Base-by-base conservation (phyloP, 352 stramenopile species). In the Aphanomyces astaci region DNA sequence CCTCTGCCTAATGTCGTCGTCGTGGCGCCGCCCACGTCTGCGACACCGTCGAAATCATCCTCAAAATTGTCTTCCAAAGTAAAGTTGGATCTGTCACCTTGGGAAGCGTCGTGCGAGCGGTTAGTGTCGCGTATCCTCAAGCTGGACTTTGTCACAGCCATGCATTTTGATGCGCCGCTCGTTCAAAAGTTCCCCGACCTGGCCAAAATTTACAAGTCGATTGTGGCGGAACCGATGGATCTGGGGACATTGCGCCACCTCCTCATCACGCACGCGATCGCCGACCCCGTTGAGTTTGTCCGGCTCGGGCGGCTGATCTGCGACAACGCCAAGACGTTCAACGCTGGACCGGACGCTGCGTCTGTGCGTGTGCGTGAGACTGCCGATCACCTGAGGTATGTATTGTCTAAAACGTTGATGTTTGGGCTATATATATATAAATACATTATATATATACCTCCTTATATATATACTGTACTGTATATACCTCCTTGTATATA, bases 181-280 rank as follows among this genome's bases (percentile, higher is more conserved):
- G 53, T 90, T 4, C 79, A 91, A 51, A 75, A 91, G 19, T 90
- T 92, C 53, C 86, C 86, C 4, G 81, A 94, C 27, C 73, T 92
- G 7, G 62, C 72, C n/a, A 60, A 63, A 3, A 81, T 91, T 59
- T 94, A 94, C 67, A 71, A 54, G 24, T 75, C 72, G 3, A 60
- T 93, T 19, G 84, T 94, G n/a, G 36, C 66, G 7, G 83, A 94
- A 63, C 84, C 86, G 1, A 94, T 94, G 82, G 86, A 94, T 52
- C 57, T 94, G 31, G 79, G 81, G 1, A 92, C 86, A 31, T 73
- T 94, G 32, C 76, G 83, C 1, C 77, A 89, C 48, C 77, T 84
- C 48, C 74, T 94, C 7, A 75, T 85, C 49, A 64, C 66, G 3
- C 86, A 94, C 65, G 45, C 70, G 30, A 64, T 94, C 24, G 33